Base-by-base conservation (phyloP, 345 rosid species). In the Melastoma malabathricum region DNA sequence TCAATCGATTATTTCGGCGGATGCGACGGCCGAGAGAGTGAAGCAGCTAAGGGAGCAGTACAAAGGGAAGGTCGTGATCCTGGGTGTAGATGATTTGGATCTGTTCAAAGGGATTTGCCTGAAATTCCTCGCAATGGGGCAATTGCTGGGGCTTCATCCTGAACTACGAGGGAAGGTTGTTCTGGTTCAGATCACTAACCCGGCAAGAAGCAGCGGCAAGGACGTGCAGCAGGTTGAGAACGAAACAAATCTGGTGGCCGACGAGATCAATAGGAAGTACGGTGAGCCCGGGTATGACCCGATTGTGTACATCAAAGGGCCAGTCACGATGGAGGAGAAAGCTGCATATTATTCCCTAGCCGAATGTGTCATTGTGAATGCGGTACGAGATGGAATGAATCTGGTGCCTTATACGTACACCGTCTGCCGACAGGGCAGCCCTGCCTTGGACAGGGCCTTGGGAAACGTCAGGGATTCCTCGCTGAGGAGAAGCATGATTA, bases 321-420 rank as follows among this genome's bases (percentile, higher is more conserved):
- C 75, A 0, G 71, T 83, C 14, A 80, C 77, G 51, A 73, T 77
- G 10, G 60, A 64, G 52, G 92, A 86, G 57, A 83, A 83, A 62
- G 77, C 74, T 2, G 81, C 89, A 3, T 83, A 80, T 43, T 86
- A 69, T 60, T 76, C 86, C 0, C 56, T 83, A 54, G 74, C 95
- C 0, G 92, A 86, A 44, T 86, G 88, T 53, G 79, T 79, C 67
- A 73, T 83, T 56, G 95, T 83, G 59, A 86, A 70, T 64, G 79
- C 82, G 39, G 76, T 86, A 6, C 71, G 92, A 59, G 95, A 86
- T 63, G 95, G 95, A 52, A 83, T 86, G 95, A 86, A 86, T 70
- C 56, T 83, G 79, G 81, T 83, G 57, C 78, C 95, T 25, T 86
- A 86, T 47, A 75, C 75, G 68, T 86, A 86, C 61, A 83, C 92